Percentiles rank a stretch among this genome's conserved stretches.
These are phyloP conservation scores for Cubamyces sp. DNA, from an alignment of 768 basidiomycete genomes.

Conservation along the genomic window DNA sequence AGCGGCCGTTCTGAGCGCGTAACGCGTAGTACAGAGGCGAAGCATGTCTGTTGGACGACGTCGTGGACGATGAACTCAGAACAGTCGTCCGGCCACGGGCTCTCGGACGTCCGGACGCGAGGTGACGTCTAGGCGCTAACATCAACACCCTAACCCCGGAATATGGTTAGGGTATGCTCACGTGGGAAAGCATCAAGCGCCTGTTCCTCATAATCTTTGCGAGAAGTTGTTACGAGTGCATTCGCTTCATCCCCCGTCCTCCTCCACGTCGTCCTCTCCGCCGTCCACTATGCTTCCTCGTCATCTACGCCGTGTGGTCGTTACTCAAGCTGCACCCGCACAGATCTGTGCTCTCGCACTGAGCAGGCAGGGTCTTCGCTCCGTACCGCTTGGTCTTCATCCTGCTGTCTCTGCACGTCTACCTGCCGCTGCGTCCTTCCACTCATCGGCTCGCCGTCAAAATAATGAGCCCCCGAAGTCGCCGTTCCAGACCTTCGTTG, in stretches of 20 bases:
- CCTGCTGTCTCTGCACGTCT: slow-evolving; percentile 22
- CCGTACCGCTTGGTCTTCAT: slow-evolving; percentile 38
- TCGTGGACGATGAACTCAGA: neutral
- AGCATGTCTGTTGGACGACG: slow-evolving; percentile 8
- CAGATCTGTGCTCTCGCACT: slow-evolving; percentile 32
- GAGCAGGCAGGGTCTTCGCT: slow-evolving; percentile 22
- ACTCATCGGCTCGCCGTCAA: slow-evolving; percentile 61
- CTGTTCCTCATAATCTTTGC: slow-evolving; percentile 24
- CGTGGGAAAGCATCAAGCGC: slow-evolving; percentile 1
- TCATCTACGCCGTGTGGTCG: slow-evolving; percentile 46
- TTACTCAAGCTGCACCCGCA: slow-evolving; percentile 33
- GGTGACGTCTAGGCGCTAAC: neutral
- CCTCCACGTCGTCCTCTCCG: slow-evolving; percentile 1
- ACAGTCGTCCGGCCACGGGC: neutral
- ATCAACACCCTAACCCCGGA: neutral
- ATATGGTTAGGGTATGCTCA: slow-evolving; percentile 7
- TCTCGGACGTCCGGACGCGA: neutral
- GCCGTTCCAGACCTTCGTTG: slow-evolving; percentile 95
- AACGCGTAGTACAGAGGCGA: neutral
- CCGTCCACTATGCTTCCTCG: slow-evolving; percentile 48
- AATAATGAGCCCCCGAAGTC: slow-evolving; percentile 79
- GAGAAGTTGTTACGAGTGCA: slow-evolving; percentile 15
- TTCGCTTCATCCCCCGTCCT: neutral
- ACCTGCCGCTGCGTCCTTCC: slow-evolving; percentile 44
- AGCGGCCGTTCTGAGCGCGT: neutral